Conservation (phyloP, 2,329 filamentous ascomycete species). For the Cryphonectria nitschkei region DNA sequence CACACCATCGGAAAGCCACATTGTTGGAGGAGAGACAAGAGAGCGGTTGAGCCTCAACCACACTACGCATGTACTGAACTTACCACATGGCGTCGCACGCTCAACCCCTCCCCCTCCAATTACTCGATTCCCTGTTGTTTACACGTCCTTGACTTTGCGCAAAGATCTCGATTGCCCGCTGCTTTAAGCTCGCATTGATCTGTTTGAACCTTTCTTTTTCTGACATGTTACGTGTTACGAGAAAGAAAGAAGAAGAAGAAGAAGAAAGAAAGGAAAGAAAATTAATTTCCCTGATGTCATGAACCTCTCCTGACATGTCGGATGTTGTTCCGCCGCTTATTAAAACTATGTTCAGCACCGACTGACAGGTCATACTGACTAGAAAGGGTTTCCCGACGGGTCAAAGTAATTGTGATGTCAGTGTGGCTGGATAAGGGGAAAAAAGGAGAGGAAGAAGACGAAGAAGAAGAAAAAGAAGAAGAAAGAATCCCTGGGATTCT, state of each 20-base stretch:
- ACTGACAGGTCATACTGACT: not conserved
- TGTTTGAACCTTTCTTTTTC: not conserved
- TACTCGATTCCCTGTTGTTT: not conserved
- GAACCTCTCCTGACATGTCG: not conserved
- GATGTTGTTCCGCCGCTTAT: not conserved
- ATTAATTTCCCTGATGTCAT: not conserved
- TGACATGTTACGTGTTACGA: not conserved
- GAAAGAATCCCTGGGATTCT: not conserved
- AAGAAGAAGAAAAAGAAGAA: not conserved
- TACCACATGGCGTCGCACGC: not conserved
- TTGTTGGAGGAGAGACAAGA: not conserved
- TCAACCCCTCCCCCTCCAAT: no score
- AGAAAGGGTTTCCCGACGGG: not conserved
- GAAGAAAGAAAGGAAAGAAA: not conserved
- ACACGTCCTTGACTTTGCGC: not conserved
- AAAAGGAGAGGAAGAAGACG: not conserved
- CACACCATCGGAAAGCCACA: not conserved
- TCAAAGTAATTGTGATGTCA: not conserved
- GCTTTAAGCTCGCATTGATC: not conserved
- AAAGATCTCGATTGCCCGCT: not conserved
- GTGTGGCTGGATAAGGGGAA: not conserved
- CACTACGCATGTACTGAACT: not conserved
- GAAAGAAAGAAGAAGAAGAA: not conserved
- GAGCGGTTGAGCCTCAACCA: not conserved
- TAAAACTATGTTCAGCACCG: constrained; percentile 4